These are phyloP conservation scores for Comarum palustre DNA, from an alignment of 306 rosid species.

Conservation along the genomic window DNA sequence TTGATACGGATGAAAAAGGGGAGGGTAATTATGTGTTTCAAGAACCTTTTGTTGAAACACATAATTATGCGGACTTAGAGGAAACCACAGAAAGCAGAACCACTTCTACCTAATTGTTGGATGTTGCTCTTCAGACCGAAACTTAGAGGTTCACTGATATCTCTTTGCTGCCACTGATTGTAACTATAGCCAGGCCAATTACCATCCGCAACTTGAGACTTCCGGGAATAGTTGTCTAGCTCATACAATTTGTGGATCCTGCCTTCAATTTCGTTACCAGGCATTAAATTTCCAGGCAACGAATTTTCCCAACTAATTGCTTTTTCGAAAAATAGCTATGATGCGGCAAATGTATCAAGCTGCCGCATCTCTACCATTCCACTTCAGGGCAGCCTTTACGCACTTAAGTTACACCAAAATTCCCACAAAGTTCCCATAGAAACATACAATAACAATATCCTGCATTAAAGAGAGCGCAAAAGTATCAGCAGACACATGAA, in stretches of 20 bases:
- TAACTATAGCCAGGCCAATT: constrained; percentile 27
- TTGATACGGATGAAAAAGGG: not conserved
- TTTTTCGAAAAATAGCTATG: not conserved
- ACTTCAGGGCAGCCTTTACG: constrained; percentile 6
- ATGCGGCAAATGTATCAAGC: not conserved
- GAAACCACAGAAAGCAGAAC: not conserved
- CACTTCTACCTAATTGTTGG: constrained; percentile 28
- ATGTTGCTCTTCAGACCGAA: constrained; percentile 21
- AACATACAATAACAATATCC: constrained; percentile 7
- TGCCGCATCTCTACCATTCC: constrained; percentile 4
- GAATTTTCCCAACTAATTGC: constrained; percentile 17
- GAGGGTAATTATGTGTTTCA: not conserved
- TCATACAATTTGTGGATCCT: constrained; percentile 34
- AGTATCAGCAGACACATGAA: not conserved
- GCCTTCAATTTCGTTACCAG: constrained; percentile 43
- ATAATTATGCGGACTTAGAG: not conserved
- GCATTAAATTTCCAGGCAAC: constrained; percentile 38
- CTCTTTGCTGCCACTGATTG: constrained; percentile 32
- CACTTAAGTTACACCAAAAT: constrained; percentile 2
- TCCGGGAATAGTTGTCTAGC: constrained; percentile 31
- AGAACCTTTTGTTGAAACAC: no score
- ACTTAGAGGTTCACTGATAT: constrained; percentile 17
- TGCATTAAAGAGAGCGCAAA: not conserved
- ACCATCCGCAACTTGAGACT: constrained; percentile 26
- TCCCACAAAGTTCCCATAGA: not conserved